These are phyloP conservation scores for Penicillium antarcticum DNA, from an alignment of 495 filamentous ascomycete species.

Conservation along the genomic window DNA sequence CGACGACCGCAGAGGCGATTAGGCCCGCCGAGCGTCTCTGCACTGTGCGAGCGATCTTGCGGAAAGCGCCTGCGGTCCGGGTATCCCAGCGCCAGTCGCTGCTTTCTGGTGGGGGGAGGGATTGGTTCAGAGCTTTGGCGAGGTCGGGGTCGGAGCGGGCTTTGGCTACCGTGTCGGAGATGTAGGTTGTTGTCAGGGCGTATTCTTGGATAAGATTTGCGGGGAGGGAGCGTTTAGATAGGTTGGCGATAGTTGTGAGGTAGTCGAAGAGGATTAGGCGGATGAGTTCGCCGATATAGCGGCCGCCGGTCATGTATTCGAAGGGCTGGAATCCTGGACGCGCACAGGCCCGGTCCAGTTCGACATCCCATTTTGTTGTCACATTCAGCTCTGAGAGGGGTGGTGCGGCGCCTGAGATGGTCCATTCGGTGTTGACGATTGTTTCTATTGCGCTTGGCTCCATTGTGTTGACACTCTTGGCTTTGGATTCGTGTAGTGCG, in stretches of 20 bases:
- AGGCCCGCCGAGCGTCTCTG: slow-evolving; percentile 69
- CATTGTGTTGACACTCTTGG: slow-evolving; percentile 37
- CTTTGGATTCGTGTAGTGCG: slow-evolving; percentile 62
- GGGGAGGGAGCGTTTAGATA: slow-evolving; percentile 48
- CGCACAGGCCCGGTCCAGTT: slow-evolving; percentile 62
- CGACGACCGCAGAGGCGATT: slow-evolving; percentile 67
- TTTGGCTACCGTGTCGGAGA: slow-evolving; percentile 60
- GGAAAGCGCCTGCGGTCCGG: slow-evolving; percentile 52
- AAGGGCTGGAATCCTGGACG: slow-evolving; percentile 80
- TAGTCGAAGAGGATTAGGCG: slow-evolving; percentile 69
- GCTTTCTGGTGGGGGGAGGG: slow-evolving; percentile 48
- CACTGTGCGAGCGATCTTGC: slow-evolving; percentile 59
- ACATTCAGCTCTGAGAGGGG: slow-evolving; percentile 62
- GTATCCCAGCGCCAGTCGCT: slow-evolving; percentile 58
- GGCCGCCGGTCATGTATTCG: slow-evolving; percentile 83
- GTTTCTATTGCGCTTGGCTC: slow-evolving; percentile 53
- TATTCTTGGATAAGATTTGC: slow-evolving; percentile 55
- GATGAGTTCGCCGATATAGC: slow-evolving; percentile 81
- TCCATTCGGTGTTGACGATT: slow-evolving; percentile 85
- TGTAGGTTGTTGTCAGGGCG: slow-evolving; percentile 65
- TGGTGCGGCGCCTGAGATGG: slow-evolving; percentile 67
- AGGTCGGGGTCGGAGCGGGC: slow-evolving; percentile 44
- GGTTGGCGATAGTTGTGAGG: slow-evolving; percentile 41
- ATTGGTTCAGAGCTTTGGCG: slow-evolving; percentile 46
- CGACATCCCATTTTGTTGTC: slow-evolving; percentile 67